Base-by-base conservation (phyloP, 495 filamentous ascomycete species). In the Tuber melanosporum region DNA sequence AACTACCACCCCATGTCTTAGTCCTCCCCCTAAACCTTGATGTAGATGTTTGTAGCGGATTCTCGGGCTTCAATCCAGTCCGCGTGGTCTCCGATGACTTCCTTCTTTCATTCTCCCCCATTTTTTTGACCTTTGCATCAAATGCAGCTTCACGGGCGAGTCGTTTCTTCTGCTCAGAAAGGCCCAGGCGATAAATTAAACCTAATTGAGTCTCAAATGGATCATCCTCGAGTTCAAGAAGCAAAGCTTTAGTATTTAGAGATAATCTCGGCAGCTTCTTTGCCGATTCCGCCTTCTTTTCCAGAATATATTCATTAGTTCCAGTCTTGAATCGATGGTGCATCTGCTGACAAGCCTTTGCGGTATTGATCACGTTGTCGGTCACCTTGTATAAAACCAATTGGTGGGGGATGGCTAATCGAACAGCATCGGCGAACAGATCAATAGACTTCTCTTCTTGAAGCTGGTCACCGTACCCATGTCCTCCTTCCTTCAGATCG, bases 121-220 rank as follows among this genome's bases (percentile, higher is more conserved):
- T 89, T 82, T 91, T 94, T 79, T 93, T 94, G 9, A 91, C 88
- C 81, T 99, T 99, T 70, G 96, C 85, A 9, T 89, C 85, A 85
- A 94, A 98, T 0, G 95, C 95, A 69, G 97, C 93, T 85, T 97
- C 93, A 41, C 95, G 89, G 19, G 94, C 95, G 76, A 94, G 85
- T 20, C 95, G 89, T 82, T 98, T 95, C 82, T 90, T 89, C 85
- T 98, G 93, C 81, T 99, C 95, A 71, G 93, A 86, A 39, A 97
- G 86, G 3, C 96, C 95, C 36, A 91, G 88, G 9, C 95, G 90
- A 81, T 98, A 98, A 71, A 98, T 99, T 79, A 91, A 89, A 0
- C 93, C 92, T 36, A 99, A 87, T 82, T 97, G 97, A 92, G 94
- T 98, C 83, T 99, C 95, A 82, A 99, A 99, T 1, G 93, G 91